phyloP scores from a whole-genome alignment of 2,329 filamentous ascomycete genomes.

The Aspergillus ochraceoroseus region DNA sequence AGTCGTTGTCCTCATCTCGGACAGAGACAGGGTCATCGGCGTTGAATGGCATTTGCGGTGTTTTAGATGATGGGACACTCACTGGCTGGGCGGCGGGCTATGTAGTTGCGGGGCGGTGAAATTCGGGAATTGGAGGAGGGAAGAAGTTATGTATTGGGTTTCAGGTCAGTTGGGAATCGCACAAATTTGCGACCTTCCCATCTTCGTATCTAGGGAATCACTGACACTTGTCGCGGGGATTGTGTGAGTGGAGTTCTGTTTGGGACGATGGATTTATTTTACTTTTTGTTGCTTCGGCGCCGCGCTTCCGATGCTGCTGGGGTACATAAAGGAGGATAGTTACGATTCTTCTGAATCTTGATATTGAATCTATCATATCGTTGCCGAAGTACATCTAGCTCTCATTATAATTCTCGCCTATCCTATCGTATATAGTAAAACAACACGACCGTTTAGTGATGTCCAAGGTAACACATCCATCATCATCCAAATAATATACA shows the following conservation, averaged over 20 bases:
- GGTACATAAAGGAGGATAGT: background rate
- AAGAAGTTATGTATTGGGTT: background rate
- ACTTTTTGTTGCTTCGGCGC: background rate
- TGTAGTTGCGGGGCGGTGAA: background rate
- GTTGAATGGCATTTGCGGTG: background rate
- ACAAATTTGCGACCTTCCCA: slow-evolving; percentile 1
- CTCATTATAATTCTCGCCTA: too few species aligned
- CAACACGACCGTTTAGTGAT: too few species aligned
- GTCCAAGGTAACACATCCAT: too few species aligned
- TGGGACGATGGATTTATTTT: background rate
- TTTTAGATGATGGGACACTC: too few species aligned
- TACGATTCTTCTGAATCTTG: too few species aligned
- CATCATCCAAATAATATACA: too few species aligned
- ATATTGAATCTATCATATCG: too few species aligned
- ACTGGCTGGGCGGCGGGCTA: too few species aligned
- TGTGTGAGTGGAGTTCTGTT: background rate
- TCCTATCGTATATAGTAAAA: too few species aligned
- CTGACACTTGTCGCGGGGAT: too few species aligned
- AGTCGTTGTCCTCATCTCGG: background rate
- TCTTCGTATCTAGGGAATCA: background rate
- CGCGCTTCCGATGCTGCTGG: background rate
- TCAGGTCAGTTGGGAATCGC: background rate
- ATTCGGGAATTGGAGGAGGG: background rate
- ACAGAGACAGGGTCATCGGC: background rate
- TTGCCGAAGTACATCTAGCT: too few species aligned